Percentiles rank a stretch among this genome's conserved stretches.
Conservation (phyloP, 495 filamentous ascomycete genomes). For the Rhypophila decipiens region DNA sequence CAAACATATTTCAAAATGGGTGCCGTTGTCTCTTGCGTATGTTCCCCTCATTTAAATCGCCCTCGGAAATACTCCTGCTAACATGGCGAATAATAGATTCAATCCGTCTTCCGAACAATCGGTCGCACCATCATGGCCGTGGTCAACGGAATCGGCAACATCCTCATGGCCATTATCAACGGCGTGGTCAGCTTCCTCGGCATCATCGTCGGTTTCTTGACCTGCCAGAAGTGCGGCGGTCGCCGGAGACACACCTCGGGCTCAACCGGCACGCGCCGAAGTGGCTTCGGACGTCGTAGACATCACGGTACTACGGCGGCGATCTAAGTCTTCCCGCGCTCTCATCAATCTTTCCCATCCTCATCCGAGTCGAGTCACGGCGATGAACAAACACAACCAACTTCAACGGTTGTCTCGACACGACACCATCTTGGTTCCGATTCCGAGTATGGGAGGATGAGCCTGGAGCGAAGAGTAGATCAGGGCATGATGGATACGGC, state of each 20-base stretch:
- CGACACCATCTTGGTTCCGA: no score
- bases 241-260: conserved; percentile 15
- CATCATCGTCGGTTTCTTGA: conserved; percentile 81
- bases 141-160: conserved; percentile 64
- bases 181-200: conserved; percentile 71
- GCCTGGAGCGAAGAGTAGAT: no score
- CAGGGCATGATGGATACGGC: no score
- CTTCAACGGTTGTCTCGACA: no score
- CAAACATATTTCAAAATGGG: conserved; percentile 64
- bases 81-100: conserved; percentile 50
- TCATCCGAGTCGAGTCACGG: no score
- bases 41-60: conserved; percentile 28
- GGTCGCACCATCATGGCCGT: conserved; percentile 78
- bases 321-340: no score
- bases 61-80: conserved; percentile 5
- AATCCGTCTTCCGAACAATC: conserved; percentile 73
- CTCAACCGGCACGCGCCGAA: no score
- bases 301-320: conserved; percentile 16
- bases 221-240: conserved; percentile 56
- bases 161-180: conserved; percentile 73
- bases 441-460: no score
- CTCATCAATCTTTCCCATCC: no score
- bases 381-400: no score
- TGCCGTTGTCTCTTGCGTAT: conserved; percentile 91
- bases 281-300: conserved; percentile 20